Evolutionary conservation across 2,329 filamentous ascomycete species (phyloP), one percentile per base, ranked within the genome.

Genomic region (Fusarium phyllophilum): DNA sequence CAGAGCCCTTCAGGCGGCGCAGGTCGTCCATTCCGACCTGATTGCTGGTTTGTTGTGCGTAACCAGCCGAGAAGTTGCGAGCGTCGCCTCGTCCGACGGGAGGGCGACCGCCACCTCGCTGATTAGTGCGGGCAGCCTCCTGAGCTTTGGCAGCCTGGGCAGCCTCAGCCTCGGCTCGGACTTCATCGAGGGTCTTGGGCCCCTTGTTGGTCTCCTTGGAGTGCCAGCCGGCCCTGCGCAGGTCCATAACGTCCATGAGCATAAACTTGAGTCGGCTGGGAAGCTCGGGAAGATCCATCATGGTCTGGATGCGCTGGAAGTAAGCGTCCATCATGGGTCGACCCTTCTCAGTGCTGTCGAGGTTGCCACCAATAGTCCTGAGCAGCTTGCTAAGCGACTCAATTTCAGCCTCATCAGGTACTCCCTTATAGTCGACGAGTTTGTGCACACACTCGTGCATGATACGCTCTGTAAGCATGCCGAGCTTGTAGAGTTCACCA

Each of bases 391-490:
- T 95, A 83, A 99, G 91, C 77, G 94, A 97, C 88, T 99, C 96
- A 69, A 99, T 93, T 83, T 98, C 95, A 61, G 96, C 94, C 85
- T 99, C 96, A 78, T 99, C 96, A 49, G 96, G 96, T 70, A 94
- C 86, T 71, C 94, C 95, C 80, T 96, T 93, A 84, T 97, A 98
- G 85, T 99, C 96, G 76, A 99, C 94, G 73, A 99, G 90, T 85
- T 97, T 97, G 86, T 95, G 92, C 34, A 99, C 95, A 89, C 96
- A 99, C 84, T 98, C 94, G 86, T 99, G 96, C 96, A 99, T 99
- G 85, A 99, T 99, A 82, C 96, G 94, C 83, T 98, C 94, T 70
- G 96, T 99, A 83, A 99, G 89, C 96, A 99, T 99, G 82, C 93
- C 92, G 70, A 99, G 91, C 88, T 98, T 99, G 90, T 97, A 99